Conservation (phyloP, 2,329 filamentous ascomycete genomes). For the Sporothrix brunneoviolacea region DNA sequence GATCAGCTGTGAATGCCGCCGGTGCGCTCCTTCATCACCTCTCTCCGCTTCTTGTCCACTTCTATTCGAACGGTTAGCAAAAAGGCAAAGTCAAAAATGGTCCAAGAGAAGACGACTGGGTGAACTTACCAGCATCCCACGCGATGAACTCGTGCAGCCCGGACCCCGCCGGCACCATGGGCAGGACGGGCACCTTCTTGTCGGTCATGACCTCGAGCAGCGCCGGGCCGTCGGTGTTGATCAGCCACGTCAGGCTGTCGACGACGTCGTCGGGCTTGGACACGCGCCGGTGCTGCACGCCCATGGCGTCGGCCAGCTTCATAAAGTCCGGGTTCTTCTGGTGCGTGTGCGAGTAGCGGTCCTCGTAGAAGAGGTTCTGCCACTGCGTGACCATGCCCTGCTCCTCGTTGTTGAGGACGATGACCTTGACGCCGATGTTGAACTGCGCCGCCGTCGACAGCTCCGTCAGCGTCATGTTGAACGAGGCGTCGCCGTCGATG, state of each 20-base stretch:
- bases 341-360: slow-evolving; percentile 87
- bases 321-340: slow-evolving; percentile 95
- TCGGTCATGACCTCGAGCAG: slow-evolving; percentile 89
- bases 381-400: slow-evolving; percentile 99
- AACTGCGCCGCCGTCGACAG: slow-evolving; percentile 90
- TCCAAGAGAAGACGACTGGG: too few species aligned
- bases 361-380: slow-evolving; percentile 96
- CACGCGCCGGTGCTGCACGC: slow-evolving; percentile 66
- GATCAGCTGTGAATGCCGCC: slow-evolving; percentile 39
- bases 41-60: slow-evolving; percentile 61
- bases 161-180: slow-evolving; percentile 88
- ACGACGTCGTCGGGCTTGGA: slow-evolving; percentile 70
- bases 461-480: slow-evolving; percentile 97
- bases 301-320: slow-evolving; percentile 88
- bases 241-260: slow-evolving; percentile 78
- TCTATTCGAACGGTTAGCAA: slow-evolving; percentile 33
- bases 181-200: slow-evolving; percentile 87
- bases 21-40: slow-evolving; percentile 59
- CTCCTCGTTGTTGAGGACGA: slow-evolving; percentile 93
- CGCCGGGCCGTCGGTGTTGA: slow-evolving; percentile 83
- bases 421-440: slow-evolving; percentile 92
- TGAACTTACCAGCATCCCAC: slow-evolving; percentile 73
- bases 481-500: slow-evolving; percentile 97
- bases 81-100: not conserved
- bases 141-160: slow-evolving; percentile 89